A percentile compares a stretch with the other conserved stretches of the same genome.
Evolutionary conservation across 805 yeast genomes (phyloP).

Genomic region (Saccharomycopsis babjevae): DNA sequence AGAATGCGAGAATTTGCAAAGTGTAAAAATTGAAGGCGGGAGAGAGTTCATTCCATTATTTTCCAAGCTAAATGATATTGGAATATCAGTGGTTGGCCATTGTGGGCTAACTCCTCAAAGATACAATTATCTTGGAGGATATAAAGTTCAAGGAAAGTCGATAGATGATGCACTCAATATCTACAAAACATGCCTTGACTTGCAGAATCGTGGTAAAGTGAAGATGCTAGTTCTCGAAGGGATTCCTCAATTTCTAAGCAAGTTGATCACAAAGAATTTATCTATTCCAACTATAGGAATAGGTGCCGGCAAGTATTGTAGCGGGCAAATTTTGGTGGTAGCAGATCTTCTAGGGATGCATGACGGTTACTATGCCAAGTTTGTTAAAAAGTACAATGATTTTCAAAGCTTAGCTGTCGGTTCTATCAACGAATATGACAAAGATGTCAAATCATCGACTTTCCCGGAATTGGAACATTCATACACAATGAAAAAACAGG

Average conservation of each 20-base stretch:
- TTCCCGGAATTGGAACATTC: constrained; percentile 42
- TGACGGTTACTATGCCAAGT: constrained; percentile 44
- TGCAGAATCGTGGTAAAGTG: constrained; percentile 63
- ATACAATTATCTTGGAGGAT: constrained; percentile 72
- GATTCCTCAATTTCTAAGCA: constrained; percentile 65
- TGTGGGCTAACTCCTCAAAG: constrained; percentile 90
- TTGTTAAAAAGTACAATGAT: constrained; percentile 61
- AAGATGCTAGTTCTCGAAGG: constrained; percentile 75
- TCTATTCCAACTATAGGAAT: constrained; percentile 84
- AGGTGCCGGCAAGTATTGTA: constrained; percentile 80
- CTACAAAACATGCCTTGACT: constrained; percentile 52
- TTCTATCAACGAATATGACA: constrained; percentile 44
- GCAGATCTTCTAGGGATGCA: constrained; percentile 78
- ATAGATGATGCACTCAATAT: constrained; percentile 44
- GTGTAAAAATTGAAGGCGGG: constrained; percentile 83
- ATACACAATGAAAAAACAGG: constrained; percentile 3
- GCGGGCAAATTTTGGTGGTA: constrained; percentile 87
- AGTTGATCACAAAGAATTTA: constrained; percentile 48
- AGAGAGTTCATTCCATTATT: constrained; percentile 44
- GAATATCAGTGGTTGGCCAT: constrained; percentile 88
- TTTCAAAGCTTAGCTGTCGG: constrained; percentile 37
- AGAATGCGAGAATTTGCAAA: constrained; percentile 42
- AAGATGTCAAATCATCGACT: constrained; percentile 42
- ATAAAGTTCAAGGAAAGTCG: constrained; percentile 70
- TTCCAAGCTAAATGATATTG: constrained; percentile 45